Evolutionary conservation across 1,139 yeast species (phyloP), one percentile per base, ranked within the genome.

Genomic region (Suhomyces choctaworum): DNA sequence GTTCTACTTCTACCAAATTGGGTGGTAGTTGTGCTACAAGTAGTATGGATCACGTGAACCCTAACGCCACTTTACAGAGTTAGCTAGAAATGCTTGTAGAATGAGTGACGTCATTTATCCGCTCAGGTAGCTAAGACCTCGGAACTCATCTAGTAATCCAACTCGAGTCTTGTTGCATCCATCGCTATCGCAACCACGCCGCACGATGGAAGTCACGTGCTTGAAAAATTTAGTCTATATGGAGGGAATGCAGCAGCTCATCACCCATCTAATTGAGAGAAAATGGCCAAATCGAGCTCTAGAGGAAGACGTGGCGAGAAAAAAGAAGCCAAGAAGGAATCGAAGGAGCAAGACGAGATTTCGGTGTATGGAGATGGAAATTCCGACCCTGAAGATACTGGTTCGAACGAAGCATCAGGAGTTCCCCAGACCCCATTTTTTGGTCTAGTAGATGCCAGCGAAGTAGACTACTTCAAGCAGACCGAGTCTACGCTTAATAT

Each of bases 401-500:
- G 34, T 13, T 34, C 38, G 10, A 32, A 36, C 14, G 31, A 45
- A 15, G 29, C 23, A n/a, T 20, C 22, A 9, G 36, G 27, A 7
- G 42, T 42, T 7, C 36, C 42, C 4, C 41, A 42, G 27, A 43
- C 55, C 24, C 48, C 72, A 3, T 92, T 90, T 55, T 90, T 82
- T 60, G 97, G 97, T 15, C 71, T 90, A 25, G 84, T 92, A 10
- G 96, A 88, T 56, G 64, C 89, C 7, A 75, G 78, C 30, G 97
- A 92, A 59, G 62, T 87, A 31, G 96, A 88, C 47, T 92, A 92
- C 59, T 92, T 90, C 66, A 87, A 87, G 52, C 89, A 82, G 54
- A 96, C 97, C 0, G 97, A 90, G 60, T 78, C 90, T 7, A 85
- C 95, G 0, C 67, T 92, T 34, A 81, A 89, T 33, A 76, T 88